Evolutionary conservation across 352 stramenopile species (phyloP), one percentile per base, ranked within the genome.

Genomic region (Globisporangium radiosum): DNA sequence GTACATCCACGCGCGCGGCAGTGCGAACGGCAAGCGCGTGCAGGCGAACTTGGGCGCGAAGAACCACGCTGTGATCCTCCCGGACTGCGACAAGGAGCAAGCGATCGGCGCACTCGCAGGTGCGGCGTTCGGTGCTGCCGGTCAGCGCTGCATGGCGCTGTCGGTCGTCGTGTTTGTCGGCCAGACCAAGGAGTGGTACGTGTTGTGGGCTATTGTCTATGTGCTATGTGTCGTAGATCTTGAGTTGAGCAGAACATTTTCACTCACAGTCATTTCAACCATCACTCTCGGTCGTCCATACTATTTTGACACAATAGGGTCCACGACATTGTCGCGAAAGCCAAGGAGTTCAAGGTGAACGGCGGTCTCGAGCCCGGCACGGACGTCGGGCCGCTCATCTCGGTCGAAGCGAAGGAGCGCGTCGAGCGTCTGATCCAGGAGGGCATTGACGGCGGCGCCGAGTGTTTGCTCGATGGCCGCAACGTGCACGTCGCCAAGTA

Each of bases 121-220:
- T 9, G 95, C 97, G 13, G 90, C 91, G 5, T 98, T 99, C 70
- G 97, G 97, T n/a, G 96, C 96, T 43, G 96, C 97, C 9, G 97
- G 97, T 44, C 95, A 99, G 82, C 86, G 97, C 56, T 99, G 97
- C 76, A 99, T 99, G 97, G 96, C 97, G 25, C 72, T 99, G 4
- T 97, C 82, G 42, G 88, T 97, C n/a, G 83, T 96, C 15, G 81
- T 99, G 36, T 96, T 99, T 57, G 96, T 99, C 4, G 96, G 96
- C 43, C 83, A 98, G 62, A 80, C 84, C 42, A 90, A 96, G 63
- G 87, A 98, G 62, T 98, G 92, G 59, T 65, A 17, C 50, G 59
- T 65, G 7, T 38, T 33, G 25, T 33, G 25, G 25, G 9, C 4
- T 47, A 8, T 33, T 1, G 9, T 3, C 25, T 33, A 33, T 33